Evolutionary conservation across 768 basidiomycete genomes (phyloP), one percentile per base, ranked within the genome.

Genomic region (Podaxis rugospora): DNA sequence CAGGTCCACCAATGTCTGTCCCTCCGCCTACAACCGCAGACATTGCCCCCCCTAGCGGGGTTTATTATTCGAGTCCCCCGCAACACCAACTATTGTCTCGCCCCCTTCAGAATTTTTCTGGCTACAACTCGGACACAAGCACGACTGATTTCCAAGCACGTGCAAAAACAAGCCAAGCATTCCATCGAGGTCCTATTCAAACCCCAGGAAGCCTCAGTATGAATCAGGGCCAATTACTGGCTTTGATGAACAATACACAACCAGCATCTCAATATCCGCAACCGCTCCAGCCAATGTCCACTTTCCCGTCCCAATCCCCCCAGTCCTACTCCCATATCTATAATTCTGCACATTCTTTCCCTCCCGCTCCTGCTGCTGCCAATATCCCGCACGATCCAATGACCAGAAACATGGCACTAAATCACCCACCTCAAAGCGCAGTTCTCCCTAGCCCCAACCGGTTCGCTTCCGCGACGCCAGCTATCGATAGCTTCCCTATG

Each of bases 211-310:
- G 78, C 52, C 74, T 76, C 58, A 85, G 78, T 63, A 76, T 87
- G 76, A 78, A 76, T 59, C 83, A 85, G 61, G 75, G 72, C 36
- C 83, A 85, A 55, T 68, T 85, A 40, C 74, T 80, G 49, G 68
- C 74, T 23, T 64, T 80, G 49, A 76, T 83, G 66, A 78, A 79
- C 64, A 72, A 73, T 50, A 62, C 73, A 54, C 69, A 69, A 14
- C 60, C 63, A 28, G 55, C 59, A 11, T 62, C 66, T 28, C 63
- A 57, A 58, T 54, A 58, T 36, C 47, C 62, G 27, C 40, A 52
- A n/a, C 40, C 59, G 5, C 18, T 60, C 23, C 60, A 58, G 55
- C 49, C 57, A 25, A 21, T 16, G 5, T 40, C 57, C 28, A 50
- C 32, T 11, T 44, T 46, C 39, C 60, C 50, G 3, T 39, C 55